Evolutionary conservation across 352 stramenopile species (phyloP).

Genomic region (Pythium insidiosum): DNA sequence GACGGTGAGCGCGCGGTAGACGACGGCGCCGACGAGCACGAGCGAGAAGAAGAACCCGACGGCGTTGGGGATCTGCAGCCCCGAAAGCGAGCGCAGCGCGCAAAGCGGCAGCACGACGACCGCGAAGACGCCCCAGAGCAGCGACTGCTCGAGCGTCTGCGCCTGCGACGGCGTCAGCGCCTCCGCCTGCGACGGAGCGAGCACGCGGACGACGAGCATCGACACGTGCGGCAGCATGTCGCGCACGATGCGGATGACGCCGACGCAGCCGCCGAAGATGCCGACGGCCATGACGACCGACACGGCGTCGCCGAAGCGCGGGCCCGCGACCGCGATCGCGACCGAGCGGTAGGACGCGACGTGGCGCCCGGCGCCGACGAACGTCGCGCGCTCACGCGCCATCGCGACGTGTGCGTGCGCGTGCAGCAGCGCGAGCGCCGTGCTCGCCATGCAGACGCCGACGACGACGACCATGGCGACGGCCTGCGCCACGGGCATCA

Average conservation of each 20-base stretch:
- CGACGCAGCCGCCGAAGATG: constrained; percentile 22
- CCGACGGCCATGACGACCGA: constrained; percentile 16
- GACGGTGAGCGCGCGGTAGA: constrained; percentile 11
- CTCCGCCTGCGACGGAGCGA: not conserved
- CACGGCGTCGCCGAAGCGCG: constrained; percentile 11
- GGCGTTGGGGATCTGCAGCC: constrained; percentile 15
- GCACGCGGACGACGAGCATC: not conserved
- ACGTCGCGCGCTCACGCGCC: not conserved
- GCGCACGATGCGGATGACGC: constrained; percentile 16
- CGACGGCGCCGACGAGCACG: constrained; percentile 14
- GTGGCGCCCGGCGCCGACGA: constrained; percentile 1
- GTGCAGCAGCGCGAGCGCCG: constrained; percentile 13
- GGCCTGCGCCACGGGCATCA: constrained; percentile 3
- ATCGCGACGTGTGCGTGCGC: constrained; percentile 8
- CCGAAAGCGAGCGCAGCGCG: constrained; percentile 15
- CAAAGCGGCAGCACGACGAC: constrained; percentile 17
- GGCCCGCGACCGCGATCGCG: constrained; percentile 9
- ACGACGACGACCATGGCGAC: constrained; percentile 11
- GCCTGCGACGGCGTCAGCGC: not conserved
- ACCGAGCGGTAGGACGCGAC: constrained; percentile 14
- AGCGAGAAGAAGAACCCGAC: constrained; percentile 18
- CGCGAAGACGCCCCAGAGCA: constrained; percentile 15
- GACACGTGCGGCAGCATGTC: constrained; percentile 14
- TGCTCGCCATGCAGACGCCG: constrained; percentile 11
- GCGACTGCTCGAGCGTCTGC: not conserved